A percentile compares a stretch with the other conserved stretches of the same genome.
phyloP scores from a whole-genome alignment of 2,329 filamentous ascomycete species.

The Ophidiomyces ophidiicola region DNA sequence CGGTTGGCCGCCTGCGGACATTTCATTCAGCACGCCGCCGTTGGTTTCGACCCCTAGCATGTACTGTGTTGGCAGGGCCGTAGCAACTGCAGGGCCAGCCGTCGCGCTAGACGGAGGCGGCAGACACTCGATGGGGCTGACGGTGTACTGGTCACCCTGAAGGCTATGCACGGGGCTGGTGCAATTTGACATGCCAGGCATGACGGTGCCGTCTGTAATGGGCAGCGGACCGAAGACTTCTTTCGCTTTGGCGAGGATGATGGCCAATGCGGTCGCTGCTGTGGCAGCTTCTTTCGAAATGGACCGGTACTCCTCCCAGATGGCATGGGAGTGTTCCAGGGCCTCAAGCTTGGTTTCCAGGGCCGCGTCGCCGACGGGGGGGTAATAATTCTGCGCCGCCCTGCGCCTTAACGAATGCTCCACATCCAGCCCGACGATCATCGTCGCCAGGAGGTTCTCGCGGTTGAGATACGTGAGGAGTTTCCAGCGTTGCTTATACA shows the following conservation, averaged over 20 bases:
- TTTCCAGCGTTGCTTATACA: constrained; percentile 35
- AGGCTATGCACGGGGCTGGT: neutral
- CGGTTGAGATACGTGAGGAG: constrained; percentile 34
- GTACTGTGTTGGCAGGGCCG: neutral
- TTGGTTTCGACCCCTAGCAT: constrained; percentile 1
- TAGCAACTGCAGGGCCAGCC: no score
- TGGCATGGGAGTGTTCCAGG: constrained; percentile 1
- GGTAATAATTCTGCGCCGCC: neutral
- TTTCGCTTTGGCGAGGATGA: constrained; percentile 4
- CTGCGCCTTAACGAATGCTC: constrained; percentile 18
- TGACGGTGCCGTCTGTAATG: neutral
- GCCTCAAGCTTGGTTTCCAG: constrained; percentile 5
- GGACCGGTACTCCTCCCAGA: constrained; percentile 3
- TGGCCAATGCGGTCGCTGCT: neutral
- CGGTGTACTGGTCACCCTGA: neutral
- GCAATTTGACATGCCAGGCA: neutral
- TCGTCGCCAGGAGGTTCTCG: constrained; percentile 39
- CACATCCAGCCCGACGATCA: constrained; percentile 37
- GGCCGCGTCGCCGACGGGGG: neutral
- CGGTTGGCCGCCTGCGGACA: neutral
- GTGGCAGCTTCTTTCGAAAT: constrained; percentile 5
- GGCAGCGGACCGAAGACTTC: neutral
- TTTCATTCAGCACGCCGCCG: neutral
- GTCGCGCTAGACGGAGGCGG: no score
- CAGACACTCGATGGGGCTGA: constrained; percentile 1